Base-by-base conservation (phyloP, 2,329 filamentous ascomycete genomes). In the Fonsecaea multimorphosa region DNA sequence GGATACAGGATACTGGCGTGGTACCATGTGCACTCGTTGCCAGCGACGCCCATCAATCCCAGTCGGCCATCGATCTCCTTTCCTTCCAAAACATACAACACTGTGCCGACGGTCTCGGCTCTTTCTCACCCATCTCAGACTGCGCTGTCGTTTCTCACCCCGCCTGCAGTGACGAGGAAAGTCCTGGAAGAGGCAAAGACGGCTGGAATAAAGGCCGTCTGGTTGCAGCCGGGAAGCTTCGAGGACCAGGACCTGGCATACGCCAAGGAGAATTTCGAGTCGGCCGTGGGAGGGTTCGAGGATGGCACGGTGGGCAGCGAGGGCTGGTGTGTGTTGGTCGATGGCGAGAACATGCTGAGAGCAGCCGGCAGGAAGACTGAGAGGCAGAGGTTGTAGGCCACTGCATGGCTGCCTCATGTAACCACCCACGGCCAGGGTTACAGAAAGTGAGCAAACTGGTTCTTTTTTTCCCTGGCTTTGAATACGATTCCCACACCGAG, bases 201-300 rank as follows among this genome's bases (percentile, higher is more conserved):
- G 63, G 82, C 90, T 11, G 89, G 93, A 2, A 81, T 96, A 52
- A 84, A 86, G 19, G 85, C 91, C 29, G 88, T 97, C 4, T 97
- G 92, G 91, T 80, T 98, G 70, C 95, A 98, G 80, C 95, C 95
- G 0, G 95, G 94, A 0, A 93, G 88, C 16, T 98, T 91, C 75
- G 88, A 97, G 75, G 86, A 91, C 58, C 86, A 87, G 64, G 90
- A 92, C 24, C 75, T 97, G 68, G 80, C 84, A 46, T 93, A 86
- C 77, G 92, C 91, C 2, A 81, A 84, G 66, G 81, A 80, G 53
- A 84, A 90, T 70, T 97, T 95, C 73, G 81, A 87, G 70, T 89
- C 82, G 53, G 84, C 92, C 38, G 89, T 91, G 49, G 86, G 83
- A 68, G 88, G 84, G 82, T 89, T 40, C 87, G 88, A 31, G 88